phyloP scores from a whole-genome alignment of 768 basidiomycete species.

The Auricularia auricula-judae region DNA sequence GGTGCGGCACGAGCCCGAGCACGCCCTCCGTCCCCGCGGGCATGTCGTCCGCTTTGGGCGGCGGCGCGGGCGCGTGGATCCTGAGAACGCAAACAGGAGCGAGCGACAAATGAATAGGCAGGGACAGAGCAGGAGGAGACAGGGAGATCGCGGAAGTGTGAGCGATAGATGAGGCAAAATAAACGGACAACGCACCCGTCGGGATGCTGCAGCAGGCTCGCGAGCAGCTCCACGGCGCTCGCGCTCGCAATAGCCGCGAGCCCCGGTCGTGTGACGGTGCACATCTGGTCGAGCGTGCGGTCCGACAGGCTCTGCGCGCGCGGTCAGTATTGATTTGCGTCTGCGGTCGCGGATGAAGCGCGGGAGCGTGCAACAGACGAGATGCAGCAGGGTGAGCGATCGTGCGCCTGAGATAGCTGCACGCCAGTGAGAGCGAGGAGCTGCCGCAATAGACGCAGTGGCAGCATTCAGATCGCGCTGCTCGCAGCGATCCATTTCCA shows the following conservation, averaged over 20 bases:
- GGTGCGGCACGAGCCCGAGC: constrained; percentile 86
- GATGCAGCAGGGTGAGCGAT: too few relatives aligned
- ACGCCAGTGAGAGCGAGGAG: too few relatives aligned
- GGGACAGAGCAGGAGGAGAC: neutral
- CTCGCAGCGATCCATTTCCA: too few relatives aligned
- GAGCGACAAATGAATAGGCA: neutral
- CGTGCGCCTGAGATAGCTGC: too few relatives aligned
- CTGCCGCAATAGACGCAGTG: too few relatives aligned
- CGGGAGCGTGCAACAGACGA: neutral
- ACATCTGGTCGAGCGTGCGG: constrained; percentile 96
- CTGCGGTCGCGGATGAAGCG: too few relatives aligned
- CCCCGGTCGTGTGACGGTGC: constrained; percentile 93
- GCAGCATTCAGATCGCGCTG: too few relatives aligned
- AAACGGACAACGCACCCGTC: constrained; percentile 65
- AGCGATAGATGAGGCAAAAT: too few relatives aligned
- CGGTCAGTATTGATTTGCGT: neutral
- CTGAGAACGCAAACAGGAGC: constrained; percentile 16
- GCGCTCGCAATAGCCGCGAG: constrained; percentile 87
- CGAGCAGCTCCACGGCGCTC: constrained; percentile 85
- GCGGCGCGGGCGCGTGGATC: constrained; percentile 60
- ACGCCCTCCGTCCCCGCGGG: constrained; percentile 33
- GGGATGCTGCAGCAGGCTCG: constrained; percentile 83
- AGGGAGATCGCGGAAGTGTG: neutral
- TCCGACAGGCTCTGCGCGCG: constrained; percentile 57
- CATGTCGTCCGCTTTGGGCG: constrained; percentile 24